These are phyloP conservation scores for Phytophthora idaei DNA, from an alignment of 352 stramenopile species.

Conservation along the genomic window DNA sequence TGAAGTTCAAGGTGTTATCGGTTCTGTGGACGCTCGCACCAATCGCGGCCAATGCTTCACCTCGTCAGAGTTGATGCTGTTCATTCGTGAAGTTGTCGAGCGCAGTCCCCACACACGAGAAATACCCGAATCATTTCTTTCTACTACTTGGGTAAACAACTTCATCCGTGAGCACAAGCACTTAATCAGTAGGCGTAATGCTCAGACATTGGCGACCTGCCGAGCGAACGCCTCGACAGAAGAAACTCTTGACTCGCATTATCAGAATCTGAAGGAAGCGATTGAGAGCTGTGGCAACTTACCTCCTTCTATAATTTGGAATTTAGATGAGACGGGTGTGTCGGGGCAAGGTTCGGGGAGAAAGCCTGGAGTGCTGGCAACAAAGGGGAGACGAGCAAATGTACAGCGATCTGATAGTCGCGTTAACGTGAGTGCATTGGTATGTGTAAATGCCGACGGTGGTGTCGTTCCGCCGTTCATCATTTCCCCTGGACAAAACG, in stretches of 20 bases:
- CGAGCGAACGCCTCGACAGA: neutral
- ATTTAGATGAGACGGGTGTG: neutral
- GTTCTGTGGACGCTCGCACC: neutral
- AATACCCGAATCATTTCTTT: neutral
- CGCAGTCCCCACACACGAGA: neutral
- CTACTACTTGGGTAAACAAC: neutral
- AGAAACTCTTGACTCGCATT: neutral
- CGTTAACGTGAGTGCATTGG: neutral
- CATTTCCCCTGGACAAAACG: neutral
- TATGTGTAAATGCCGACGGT: neutral
- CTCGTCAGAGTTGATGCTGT: neutral
- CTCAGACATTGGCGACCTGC: neutral
- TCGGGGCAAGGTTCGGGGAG: neutral
- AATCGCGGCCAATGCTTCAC: neutral
- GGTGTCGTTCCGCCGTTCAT: neutral
- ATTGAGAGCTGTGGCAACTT: neutral
- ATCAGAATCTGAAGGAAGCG: neutral
- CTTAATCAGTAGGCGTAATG: neutral
- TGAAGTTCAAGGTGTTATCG: neutral
- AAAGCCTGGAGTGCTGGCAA: neutral
- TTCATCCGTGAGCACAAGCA: neutral
- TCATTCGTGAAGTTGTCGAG: neutral
- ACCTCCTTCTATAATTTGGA: neutral
- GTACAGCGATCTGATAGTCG: neutral
- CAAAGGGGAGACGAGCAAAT: neutral